A percentile compares a stretch with the other conserved stretches of the same genome.
These are phyloP conservation scores for Apophysomyces elegans DNA, from an alignment of 371 early-diverging fungal genomes.

Conservation along the genomic window DNA sequence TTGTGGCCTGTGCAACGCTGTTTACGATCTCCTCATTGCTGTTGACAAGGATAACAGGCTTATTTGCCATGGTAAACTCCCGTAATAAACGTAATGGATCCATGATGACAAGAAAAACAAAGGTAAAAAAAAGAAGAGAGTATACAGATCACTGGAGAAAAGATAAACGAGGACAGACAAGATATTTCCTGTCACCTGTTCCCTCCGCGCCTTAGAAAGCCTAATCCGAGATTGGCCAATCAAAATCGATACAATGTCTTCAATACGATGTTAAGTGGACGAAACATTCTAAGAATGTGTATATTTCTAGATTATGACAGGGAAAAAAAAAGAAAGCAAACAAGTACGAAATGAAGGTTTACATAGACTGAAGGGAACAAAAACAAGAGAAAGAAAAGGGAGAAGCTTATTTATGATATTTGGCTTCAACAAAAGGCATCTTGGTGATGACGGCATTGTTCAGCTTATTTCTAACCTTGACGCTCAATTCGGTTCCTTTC, in stretches of 20 bases:
- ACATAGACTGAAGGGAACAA: not conserved
- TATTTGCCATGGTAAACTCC: conserved; percentile 62
- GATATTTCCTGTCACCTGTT: not conserved
- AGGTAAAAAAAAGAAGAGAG: conserved; percentile 9
- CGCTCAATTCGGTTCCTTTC: conserved; percentile 83
- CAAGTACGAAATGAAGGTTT: no score
- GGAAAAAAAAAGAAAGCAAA: no score
- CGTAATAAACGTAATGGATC: conserved; percentile 64
- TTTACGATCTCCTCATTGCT: conserved; percentile 47
- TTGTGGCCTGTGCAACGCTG: conserved; percentile 59
- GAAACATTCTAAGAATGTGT: no score
- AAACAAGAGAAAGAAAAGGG: not conserved
- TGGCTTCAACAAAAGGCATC: conserved; percentile 94
- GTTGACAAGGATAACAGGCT: conserved; percentile 55
- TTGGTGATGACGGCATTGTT: conserved; percentile 87
- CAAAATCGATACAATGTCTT: no score
- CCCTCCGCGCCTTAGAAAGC: no score
- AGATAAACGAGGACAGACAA: not conserved
- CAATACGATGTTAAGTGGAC: no score
- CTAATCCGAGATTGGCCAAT: no score
- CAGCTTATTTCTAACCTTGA: conserved; percentile 86
- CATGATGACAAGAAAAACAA: not conserved
- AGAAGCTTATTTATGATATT: conserved; percentile 69
- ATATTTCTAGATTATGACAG: no score
- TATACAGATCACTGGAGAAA: not conserved